Evolutionary conservation across 176 grass and related monocot genomes (phyloP).

Genomic region (Stipa capillata): DNA sequence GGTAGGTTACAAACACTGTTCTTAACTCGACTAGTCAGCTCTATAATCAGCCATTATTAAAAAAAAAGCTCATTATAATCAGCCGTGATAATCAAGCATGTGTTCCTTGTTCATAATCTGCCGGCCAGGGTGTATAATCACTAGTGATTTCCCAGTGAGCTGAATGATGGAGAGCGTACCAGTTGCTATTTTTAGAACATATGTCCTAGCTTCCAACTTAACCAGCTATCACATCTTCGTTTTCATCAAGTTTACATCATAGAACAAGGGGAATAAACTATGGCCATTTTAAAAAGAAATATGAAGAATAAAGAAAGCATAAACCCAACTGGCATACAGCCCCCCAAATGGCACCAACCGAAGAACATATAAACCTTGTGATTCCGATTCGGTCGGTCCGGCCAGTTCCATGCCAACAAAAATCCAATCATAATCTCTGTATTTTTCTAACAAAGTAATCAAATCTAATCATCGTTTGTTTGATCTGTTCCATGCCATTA

Average conservation of each 20-base stretch:
- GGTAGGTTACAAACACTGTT: no score
- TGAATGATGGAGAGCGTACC: no score
- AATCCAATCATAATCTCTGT: neutral
- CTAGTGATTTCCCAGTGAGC: neutral
- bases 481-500: neutral
- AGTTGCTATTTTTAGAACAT: neutral
- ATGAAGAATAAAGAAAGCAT: neutral
- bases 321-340: conserved; percentile 4
- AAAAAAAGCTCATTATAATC: no score
- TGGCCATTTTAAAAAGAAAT: neutral
- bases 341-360: neutral
- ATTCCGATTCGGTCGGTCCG: conserved; percentile 10
- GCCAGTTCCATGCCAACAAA: neutral
- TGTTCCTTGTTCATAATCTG: neutral
- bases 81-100: no score
- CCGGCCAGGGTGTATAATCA: neutral
- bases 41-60: no score
- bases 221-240: neutral
- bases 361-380: neutral
- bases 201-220: neutral
- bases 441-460: neutral
- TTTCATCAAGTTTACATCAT: neutral
- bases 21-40: no score
- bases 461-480: neutral
- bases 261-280: neutral